phyloP scores from a whole-genome alignment of 768 basidiomycete species.

The Tulasnella sp. region DNA sequence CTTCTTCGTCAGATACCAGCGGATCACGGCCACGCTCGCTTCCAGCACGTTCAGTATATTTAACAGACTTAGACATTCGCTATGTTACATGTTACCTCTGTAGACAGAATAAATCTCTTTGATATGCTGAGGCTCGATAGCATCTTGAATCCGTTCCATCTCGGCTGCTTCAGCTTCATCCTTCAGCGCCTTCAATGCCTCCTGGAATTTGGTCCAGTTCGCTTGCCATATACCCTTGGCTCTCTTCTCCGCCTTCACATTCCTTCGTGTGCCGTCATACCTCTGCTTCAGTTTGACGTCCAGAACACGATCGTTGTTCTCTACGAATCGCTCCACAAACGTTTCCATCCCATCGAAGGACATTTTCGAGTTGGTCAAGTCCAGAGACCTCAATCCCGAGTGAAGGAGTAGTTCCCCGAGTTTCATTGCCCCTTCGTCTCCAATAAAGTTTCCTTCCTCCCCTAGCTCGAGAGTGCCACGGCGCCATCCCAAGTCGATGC shows the following conservation, averaged over 20 bases:
- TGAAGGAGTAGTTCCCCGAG: slow-evolving; percentile 29
- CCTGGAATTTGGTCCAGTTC: slow-evolving; percentile 20
- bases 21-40: no score
- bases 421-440: slow-evolving; percentile 29
- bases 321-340: slow-evolving; percentile 29
- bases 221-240: slow-evolving; percentile 29
- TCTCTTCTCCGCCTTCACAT: slow-evolving; percentile 33
- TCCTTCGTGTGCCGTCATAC: slow-evolving; percentile 24
- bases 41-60: no score
- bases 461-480: slow-evolving; percentile 34
- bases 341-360: slow-evolving; percentile 19
- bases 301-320: slow-evolving; percentile 24
- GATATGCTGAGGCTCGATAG: slow-evolving; percentile 35
- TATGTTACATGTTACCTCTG: slow-evolving; percentile 34
- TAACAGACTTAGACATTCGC: background rate
- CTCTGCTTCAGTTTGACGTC: slow-evolving; percentile 26
- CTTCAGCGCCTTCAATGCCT: background rate
- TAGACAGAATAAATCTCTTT: slow-evolving; percentile 36
- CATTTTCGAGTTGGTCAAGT: slow-evolving; percentile 30
- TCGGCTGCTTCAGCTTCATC: background rate
- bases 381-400: slow-evolving; percentile 14
- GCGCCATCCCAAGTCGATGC: slow-evolving; percentile 35
- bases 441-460: slow-evolving; percentile 34
- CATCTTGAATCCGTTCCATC: slow-evolving; percentile 31
- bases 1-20: background rate